Base-by-base conservation (phyloP, 2,329 filamentous ascomycete species). In the Ophiostoma sp. region DNA sequence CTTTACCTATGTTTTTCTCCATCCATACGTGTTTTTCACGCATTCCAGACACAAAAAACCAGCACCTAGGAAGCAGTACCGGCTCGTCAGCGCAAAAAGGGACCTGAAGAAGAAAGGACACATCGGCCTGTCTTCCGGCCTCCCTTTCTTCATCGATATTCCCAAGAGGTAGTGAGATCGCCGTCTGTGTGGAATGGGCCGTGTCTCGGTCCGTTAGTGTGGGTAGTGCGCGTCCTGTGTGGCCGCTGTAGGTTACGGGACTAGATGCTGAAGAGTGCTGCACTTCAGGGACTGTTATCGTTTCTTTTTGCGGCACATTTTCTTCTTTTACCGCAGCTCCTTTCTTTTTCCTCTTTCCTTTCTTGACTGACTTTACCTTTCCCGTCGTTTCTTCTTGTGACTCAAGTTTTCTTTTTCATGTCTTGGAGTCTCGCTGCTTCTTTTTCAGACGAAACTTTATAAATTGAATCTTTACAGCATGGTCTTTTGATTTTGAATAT, bases 351-450 rank as follows among this genome's bases (percentile, higher is more conserved):
- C 28, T 11, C 15, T 33, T 33, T 33, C 55, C 7, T 33, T 39
- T 36, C 7, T 11, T 42, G 15, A 9, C 12, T 17, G 22, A 31
- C 6, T 22, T 22, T 25, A 36, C 59, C 31, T 25, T 63, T 42
- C 9, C 59, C 59, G n/a, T 39, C 19, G 59, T 63, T 63, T 63
- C 59, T 63, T 63, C 28, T 63, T 63, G 19, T 25, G 59, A 33
- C 22, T 33, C 11, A 33, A 1, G 5, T 28, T 25, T 63, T 42
- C 33, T 39, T 63, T 39, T 22, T 63, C 33, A 5, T 19, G 17
- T 33, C 25, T 11, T 59, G 25, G 25, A 17, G 55, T 25, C 15
- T 39, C 33, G 59, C 19, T 63, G 6, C 31, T 39, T 39, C 33
- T 22, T 39, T 39, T 22, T 39, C 6, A 52, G 17, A 12, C 25